Conservation (phyloP, 805 yeast species). For the Schwanniomyces sp. region DNA sequence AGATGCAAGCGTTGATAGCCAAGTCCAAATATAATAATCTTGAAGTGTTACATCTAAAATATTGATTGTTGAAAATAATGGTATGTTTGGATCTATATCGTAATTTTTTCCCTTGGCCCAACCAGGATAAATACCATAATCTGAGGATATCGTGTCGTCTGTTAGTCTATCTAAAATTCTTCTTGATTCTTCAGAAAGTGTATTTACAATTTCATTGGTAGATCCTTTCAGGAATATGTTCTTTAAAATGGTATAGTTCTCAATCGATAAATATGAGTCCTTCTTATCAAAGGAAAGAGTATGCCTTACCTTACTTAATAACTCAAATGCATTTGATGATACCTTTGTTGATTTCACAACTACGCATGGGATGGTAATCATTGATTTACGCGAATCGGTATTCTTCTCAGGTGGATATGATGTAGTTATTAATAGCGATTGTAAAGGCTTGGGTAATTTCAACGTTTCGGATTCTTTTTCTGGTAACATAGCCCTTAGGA, state of each 20-base stretch:
- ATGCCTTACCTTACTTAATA: conserved; percentile 48
- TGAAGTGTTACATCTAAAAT: conserved; percentile 69
- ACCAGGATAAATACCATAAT: conserved; percentile 42
- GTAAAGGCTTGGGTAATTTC: conserved; percentile 65
- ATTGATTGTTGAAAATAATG: conserved; percentile 34
- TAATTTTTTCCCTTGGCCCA: conserved; percentile 19
- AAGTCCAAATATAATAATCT: conserved; percentile 89
- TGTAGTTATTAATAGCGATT: conserved; percentile 60
- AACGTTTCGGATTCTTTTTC: conserved; percentile 58
- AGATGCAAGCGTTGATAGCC: conserved; percentile 75
- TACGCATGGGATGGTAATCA: conserved; percentile 61
- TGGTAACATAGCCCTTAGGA: conserved; percentile 75
- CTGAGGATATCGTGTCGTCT: conserved; percentile 33
- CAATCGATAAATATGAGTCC: conserved; percentile 68
- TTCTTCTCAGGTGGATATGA: conserved; percentile 71
- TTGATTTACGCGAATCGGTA: conserved; percentile 32
- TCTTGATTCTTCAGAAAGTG: conserved; percentile 72
- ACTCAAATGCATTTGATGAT: conserved; percentile 53
- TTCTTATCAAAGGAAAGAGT: conserved; percentile 70
- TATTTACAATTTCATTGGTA: conserved; percentile 53
- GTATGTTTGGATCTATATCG: conserved; percentile 27
- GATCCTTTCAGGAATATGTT: conserved; percentile 63
- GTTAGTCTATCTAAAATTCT: conserved; percentile 48
- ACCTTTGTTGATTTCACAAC: conserved; percentile 53
- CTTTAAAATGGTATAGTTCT: conserved; percentile 74